Conservation (phyloP, 2,329 filamentous ascomycete species). For the Rosellinia necatrix region DNA sequence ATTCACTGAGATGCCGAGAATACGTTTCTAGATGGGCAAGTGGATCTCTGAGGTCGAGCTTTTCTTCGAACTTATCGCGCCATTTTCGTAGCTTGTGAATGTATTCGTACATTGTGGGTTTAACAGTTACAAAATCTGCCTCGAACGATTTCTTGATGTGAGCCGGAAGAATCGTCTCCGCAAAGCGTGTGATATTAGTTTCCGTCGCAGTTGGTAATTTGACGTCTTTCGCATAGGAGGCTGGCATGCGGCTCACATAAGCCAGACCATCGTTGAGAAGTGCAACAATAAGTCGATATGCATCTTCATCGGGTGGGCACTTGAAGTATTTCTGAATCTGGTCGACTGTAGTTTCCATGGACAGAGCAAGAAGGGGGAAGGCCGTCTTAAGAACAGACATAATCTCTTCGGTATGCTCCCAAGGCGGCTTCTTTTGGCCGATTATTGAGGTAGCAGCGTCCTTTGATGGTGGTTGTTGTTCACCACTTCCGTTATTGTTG, state of each 20-base stretch:
- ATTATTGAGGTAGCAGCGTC: conserved; percentile 39
- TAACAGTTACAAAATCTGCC: conserved; percentile 92
- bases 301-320: conserved; percentile 96
- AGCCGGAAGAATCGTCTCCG: conserved; percentile 89
- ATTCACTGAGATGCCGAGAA: conserved; percentile 91
- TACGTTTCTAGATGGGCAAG: conserved; percentile 79
- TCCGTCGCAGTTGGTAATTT: conserved; percentile 91
- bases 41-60: conserved; percentile 81
- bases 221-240: conserved; percentile 85
- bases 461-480: conserved; percentile 35
- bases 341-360: conserved; percentile 99
- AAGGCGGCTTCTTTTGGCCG: conserved; percentile 75
- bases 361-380: conserved; percentile 91
- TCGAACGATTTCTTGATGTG: conserved; percentile 98
- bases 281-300: conserved; percentile 95
- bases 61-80: conserved; percentile 98
- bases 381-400: conserved; percentile 95
- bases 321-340: conserved; percentile 99
- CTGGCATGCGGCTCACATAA: conserved; percentile 86
- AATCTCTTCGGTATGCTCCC: conserved; percentile 96
- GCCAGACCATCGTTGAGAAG: conserved; percentile 93
- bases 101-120: conserved; percentile 98
- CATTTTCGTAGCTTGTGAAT: conserved; percentile 95
- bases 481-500: conserved; percentile 30
- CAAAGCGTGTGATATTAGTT: conserved; percentile 94